Conservation (phyloP, 2,329 filamentous ascomycete species). For the Cordyceps javanica region DNA sequence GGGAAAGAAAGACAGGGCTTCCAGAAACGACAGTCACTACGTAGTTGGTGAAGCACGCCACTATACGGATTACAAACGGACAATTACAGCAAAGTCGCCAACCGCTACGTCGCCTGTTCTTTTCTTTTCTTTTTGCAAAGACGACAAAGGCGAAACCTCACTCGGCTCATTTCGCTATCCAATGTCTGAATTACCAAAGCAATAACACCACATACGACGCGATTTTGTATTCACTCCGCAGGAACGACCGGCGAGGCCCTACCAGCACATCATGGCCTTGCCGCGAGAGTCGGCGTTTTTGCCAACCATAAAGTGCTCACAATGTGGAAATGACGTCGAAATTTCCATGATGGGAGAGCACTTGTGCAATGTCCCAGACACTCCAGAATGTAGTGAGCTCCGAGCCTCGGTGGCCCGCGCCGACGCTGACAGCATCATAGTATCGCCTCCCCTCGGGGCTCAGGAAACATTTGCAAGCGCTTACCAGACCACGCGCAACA, state of each 20-base stretch:
- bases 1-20: neutral
- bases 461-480: conserved; percentile 22
- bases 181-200: neutral
- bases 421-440: conserved; percentile 18
- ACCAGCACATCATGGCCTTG: conserved; percentile 35
- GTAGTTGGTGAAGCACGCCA: too few species aligned
- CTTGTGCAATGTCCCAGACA: conserved; percentile 50
- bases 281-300: conserved; percentile 63
- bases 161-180: neutral
- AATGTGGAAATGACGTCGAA: conserved; percentile 69
- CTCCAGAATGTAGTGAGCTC: conserved; percentile 36
- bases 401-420: neutral
- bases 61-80: too few species aligned
- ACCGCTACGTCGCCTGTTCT: too few species aligned
- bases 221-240: neutral
- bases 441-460: conserved; percentile 32
- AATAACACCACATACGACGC: neutral
- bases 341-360: conserved; percentile 85
- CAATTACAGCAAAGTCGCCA: too few species aligned
- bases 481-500: conserved; percentile 25
- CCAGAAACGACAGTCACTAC: neutral
- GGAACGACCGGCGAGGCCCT: neutral
- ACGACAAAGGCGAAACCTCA: neutral
- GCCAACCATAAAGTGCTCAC: conserved; percentile 83
- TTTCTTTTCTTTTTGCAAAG: neutral